Conservation (phyloP, 108 stramenopile species). For the Skeletonema potamos region DNA sequence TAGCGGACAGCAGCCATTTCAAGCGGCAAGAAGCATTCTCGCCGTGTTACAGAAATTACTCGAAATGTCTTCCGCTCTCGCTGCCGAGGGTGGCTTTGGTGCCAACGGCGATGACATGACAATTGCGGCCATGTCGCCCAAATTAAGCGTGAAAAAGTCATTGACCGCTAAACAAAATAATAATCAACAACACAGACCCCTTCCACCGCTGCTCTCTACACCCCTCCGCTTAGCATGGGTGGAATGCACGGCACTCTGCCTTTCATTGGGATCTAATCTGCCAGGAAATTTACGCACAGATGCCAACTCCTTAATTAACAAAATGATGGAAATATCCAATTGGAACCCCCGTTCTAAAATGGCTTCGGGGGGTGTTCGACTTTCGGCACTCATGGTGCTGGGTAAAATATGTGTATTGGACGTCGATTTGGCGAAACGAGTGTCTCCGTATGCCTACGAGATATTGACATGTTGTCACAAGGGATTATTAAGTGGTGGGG, state of each 20-base stretch:
- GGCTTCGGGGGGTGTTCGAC: slow-evolving; percentile 74
- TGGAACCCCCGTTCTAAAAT: slow-evolving; percentile 70
- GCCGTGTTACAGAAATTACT: slow-evolving; percentile 84
- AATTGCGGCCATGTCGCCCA: background rate
- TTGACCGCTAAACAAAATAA: slow-evolving; percentile 7
- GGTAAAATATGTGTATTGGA: slow-evolving; percentile 46
- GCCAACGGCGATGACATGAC: background rate
- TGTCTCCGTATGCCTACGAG: slow-evolving; percentile 74
- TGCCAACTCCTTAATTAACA: slow-evolving; percentile 55
- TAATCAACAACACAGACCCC: slow-evolving; percentile 28
- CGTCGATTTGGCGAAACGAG: slow-evolving; percentile 49
- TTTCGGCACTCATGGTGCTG: slow-evolving; percentile 75
- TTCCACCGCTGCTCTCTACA: slow-evolving; percentile 74
- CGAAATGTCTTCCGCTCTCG: slow-evolving; percentile 59
- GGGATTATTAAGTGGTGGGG: slow-evolving; percentile 56
- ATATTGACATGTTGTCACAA: slow-evolving; percentile 62
- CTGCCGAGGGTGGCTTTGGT: slow-evolving; percentile 11
- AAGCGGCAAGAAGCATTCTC: slow-evolving; percentile 75
- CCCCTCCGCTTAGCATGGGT: slow-evolving; percentile 77
- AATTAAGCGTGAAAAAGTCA: background rate
- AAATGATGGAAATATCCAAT: slow-evolving; percentile 74
- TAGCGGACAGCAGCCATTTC: slow-evolving; percentile 33
- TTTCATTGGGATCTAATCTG: slow-evolving; percentile 61
- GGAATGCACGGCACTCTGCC: slow-evolving; percentile 78
- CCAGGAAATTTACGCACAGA: slow-evolving; percentile 69